Evolutionary conservation across 2,329 filamentous ascomycete genomes (phyloP).

Genomic region (Aulographum hederae): DNA sequence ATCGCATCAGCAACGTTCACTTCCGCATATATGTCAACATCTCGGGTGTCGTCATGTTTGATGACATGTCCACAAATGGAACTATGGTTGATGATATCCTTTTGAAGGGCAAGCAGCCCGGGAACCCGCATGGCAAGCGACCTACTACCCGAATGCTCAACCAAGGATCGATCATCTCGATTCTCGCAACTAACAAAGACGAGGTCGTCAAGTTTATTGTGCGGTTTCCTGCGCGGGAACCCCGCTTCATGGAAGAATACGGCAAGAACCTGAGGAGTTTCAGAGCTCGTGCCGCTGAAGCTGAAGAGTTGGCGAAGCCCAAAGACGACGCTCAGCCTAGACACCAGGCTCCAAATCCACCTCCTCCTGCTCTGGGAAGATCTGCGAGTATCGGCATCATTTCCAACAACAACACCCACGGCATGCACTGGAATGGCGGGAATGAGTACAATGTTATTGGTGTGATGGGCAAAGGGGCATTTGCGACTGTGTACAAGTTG

Average conservation of each 20-base stretch:
- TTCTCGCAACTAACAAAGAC: slow-evolving; percentile 33
- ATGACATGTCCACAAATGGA: slow-evolving; percentile 91
- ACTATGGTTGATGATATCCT: slow-evolving; percentile 64
- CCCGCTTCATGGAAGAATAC: slow-evolving; percentile 48
- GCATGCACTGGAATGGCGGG: slow-evolving; percentile 70
- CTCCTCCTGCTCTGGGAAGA: too few relatives aligned
- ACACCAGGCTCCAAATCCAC: not conserved
- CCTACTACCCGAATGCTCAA: slow-evolving; percentile 47
- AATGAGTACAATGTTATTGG: slow-evolving; percentile 67
- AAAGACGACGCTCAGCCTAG: not conserved
- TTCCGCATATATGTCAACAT: slow-evolving; percentile 85
- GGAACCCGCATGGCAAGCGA: slow-evolving; percentile 15
- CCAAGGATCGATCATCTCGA: slow-evolving; percentile 54
- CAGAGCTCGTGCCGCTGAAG: slow-evolving; percentile 24
- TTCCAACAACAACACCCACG: slow-evolving; percentile 22
- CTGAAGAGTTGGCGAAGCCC: slow-evolving; percentile 7
- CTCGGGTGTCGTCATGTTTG: slow-evolving; percentile 75
- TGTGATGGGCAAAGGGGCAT: slow-evolving; percentile 79
- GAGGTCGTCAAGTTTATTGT: slow-evolving; percentile 69
- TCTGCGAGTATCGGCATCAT: slow-evolving; percentile 1
- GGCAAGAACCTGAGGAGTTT: slow-evolving; percentile 51
- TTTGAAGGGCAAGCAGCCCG: slow-evolving; percentile 30
- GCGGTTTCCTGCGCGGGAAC: slow-evolving; percentile 56
- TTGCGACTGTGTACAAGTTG: slow-evolving; percentile 83
- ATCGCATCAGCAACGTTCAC: slow-evolving; percentile 80